These are phyloP conservation scores for Fusarium tuaranense DNA, from an alignment of 2,329 filamentous ascomycete species.

Conservation along the genomic window DNA sequence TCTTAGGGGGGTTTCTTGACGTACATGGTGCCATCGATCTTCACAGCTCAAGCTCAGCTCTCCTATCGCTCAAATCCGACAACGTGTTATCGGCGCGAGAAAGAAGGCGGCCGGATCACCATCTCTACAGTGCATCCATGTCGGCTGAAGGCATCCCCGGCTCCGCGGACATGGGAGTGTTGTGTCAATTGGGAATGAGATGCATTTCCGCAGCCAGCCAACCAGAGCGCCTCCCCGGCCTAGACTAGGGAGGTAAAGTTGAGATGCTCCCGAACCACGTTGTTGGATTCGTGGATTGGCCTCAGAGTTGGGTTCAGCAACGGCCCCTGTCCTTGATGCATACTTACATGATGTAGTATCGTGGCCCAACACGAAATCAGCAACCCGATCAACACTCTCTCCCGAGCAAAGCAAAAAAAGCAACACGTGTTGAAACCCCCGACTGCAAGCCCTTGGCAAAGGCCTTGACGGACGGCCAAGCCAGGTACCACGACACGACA, in stretches of 20 bases:
- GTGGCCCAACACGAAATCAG: constrained; percentile 12
- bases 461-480: not conserved
- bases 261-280: constrained; percentile 27
- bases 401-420: constrained; percentile 10
- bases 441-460: constrained; percentile 15
- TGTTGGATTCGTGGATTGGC: constrained; percentile 23
- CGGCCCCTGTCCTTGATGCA: constrained; percentile 7
- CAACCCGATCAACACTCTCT: constrained; percentile 1
- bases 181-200: constrained; percentile 20
- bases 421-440: constrained; percentile 5
- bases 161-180: constrained; percentile 13
- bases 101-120: constrained; percentile 5
- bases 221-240: constrained; percentile 6
- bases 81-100: not conserved
- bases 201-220: constrained; percentile 22
- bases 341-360: not conserved
- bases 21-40: constrained; percentile 1
- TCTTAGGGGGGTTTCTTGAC: not conserved
- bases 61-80: constrained; percentile 2
- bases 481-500: constrained; percentile 12
- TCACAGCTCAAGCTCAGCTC: not conserved
- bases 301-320: constrained; percentile 10
- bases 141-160: constrained; percentile 2
- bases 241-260: constrained; percentile 17
- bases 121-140: constrained; percentile 25